phyloP scores from a whole-genome alignment of 148 eudicot species.

The Gaultheria prostrata region DNA sequence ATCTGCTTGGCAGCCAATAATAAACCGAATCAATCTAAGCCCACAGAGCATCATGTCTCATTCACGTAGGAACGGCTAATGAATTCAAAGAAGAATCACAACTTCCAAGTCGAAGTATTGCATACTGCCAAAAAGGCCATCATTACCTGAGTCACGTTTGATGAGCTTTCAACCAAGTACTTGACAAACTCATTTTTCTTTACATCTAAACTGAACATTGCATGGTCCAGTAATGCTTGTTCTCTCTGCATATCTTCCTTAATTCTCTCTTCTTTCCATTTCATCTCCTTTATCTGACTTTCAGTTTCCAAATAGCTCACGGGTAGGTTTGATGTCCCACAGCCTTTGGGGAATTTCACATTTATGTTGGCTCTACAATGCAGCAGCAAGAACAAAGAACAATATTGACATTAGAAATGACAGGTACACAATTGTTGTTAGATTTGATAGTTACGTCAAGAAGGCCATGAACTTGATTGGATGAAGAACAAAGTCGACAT shows the following conservation, averaged over 20 bases:
- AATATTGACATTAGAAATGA: not conserved
- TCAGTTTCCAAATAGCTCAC: constrained; percentile 44
- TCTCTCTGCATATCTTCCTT: constrained; percentile 74
- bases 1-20: constrained; percentile 8
- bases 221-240: constrained; percentile 49
- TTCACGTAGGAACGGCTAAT: not conserved
- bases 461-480: not conserved
- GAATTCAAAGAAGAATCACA: not conserved
- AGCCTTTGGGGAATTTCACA: constrained; percentile 60
- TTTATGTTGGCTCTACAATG: constrained; percentile 51
- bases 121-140: constrained; percentile 10
- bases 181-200: constrained; percentile 68
- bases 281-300: constrained; percentile 56
- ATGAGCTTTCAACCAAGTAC: constrained; percentile 50
- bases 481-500: not conserved
- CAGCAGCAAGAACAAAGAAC: not conserved
- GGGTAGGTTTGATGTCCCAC: constrained; percentile 30
- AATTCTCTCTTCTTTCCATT: constrained; percentile 62
- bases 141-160: constrained; percentile 54
- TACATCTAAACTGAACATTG: constrained; percentile 44
- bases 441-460: not conserved
- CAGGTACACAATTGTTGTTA: not conserved
- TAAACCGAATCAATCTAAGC: not conserved
- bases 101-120: not conserved
- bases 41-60: not conserved